Base-by-base conservation (phyloP, 108 stramenopile genomes). In the Skeletonema marinoi region DNA sequence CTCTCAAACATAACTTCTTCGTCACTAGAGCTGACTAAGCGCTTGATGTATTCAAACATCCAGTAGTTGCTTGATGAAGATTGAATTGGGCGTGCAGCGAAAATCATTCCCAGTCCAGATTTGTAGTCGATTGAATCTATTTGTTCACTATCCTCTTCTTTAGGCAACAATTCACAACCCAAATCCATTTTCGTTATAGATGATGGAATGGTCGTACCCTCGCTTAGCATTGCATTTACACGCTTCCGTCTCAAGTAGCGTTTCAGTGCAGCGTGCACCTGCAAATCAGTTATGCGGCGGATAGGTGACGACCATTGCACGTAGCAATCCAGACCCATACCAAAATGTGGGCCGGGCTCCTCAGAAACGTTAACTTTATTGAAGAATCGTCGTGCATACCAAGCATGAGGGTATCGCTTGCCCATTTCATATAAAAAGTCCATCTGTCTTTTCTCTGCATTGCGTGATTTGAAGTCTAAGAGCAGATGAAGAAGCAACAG, bases 271-370 rank as follows among this genome's bases (percentile, higher is more conserved):
- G 85, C 60, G 60, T 94, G 93, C 1, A 78, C 76, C 70, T 88
- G 73, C 44, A 88, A 68, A 75, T 88, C 88, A 33, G 78, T 75
- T 7, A 82, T 64, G 11, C 94, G 86, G 3, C 94, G 88, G 39
- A 95, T 95, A 29, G 94, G 94, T 42, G 84, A 86, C 13, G 84
- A 85, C 94, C 94, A 95, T 75, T 95, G 94, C 6, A 91, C 86
- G 64, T 95, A 95, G 66, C 87, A 83, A 32, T 80, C 81, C 60
- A 95, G 69, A 11, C 94, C 94, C 56, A 95, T 78, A 33, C 94
- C 94, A 65, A 81, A 81, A 82, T 95, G 94, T 0, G 90, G 87
- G 6, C 60, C 70, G 11, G 69, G 69, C 19, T 68, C 73, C 60
- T 83, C 82, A 1, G 79, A 73, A n/a, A 95, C 86, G 4, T 56